Evolutionary conservation across 2,329 filamentous ascomycete species (phyloP).

Genomic region (Botrytis pseudocinerea): DNA sequence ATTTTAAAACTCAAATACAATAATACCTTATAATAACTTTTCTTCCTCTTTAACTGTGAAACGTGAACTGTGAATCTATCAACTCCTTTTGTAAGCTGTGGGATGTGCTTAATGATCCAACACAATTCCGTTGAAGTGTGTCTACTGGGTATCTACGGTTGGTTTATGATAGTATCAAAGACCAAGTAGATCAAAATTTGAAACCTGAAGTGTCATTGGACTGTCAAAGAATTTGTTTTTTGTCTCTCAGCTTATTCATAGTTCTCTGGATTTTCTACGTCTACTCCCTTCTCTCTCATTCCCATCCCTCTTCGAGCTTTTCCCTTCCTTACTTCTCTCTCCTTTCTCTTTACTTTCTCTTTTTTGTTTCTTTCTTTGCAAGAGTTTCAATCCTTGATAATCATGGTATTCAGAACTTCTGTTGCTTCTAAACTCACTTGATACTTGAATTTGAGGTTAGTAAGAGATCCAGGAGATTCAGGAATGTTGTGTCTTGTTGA

Average conservation of each 20-base stretch:
- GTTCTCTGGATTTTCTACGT: neutral
- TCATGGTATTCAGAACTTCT: neutral
- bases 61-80: neutral
- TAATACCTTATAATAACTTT: constrained; percentile 2
- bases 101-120: neutral
- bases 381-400: neutral
- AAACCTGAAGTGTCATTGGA: neutral
- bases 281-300: neutral
- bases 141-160: neutral
- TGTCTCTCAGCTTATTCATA: neutral
- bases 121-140: neutral
- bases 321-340: neutral
- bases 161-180: neutral
- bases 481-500: too few species aligned
- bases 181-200: neutral
- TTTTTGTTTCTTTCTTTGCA: neutral
- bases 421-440: neutral
- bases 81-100: neutral
- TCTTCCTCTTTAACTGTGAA: neutral
- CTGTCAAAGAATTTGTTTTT: neutral
- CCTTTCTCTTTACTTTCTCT: neutral
- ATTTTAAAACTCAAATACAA: constrained; percentile 7
- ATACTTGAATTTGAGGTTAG: too few species aligned
- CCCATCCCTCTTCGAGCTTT: accelerated
- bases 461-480: too few species aligned